phyloP scores from a whole-genome alignment of 2,329 filamentous ascomycete genomes.

The Sphaerostilbella broomeana region DNA sequence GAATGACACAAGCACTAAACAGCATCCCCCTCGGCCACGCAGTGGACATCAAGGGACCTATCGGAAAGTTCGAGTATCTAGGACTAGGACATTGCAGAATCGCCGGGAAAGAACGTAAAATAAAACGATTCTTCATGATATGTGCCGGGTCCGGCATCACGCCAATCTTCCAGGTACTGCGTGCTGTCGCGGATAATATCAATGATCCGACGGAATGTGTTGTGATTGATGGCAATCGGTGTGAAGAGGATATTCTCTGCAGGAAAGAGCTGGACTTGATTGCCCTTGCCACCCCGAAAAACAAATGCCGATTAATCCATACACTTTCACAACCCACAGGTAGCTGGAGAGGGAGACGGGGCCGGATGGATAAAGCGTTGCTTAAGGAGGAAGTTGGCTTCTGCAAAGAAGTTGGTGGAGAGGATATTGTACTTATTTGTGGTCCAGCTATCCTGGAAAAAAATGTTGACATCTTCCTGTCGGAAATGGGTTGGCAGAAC shows the following conservation, averaged over 20 bases:
- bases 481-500: background rate
- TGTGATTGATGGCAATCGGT: constrained; percentile 53
- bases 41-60: constrained; percentile 48
- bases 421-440: constrained; percentile 52
- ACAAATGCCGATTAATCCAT: constrained; percentile 59
- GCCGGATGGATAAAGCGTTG: constrained; percentile 49
- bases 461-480: constrained; percentile 47
- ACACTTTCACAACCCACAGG: constrained; percentile 58
- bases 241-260: constrained; percentile 54
- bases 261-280: constrained; percentile 50
- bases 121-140: constrained; percentile 46
- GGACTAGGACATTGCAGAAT: constrained; percentile 41
- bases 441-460: constrained; percentile 72
- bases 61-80: constrained; percentile 28
- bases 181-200: constrained; percentile 56
- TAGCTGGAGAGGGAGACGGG: constrained; percentile 61
- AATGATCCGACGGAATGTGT: constrained; percentile 49
- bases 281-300: constrained; percentile 42
- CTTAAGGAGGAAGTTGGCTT: background rate
- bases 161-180: constrained; percentile 47
- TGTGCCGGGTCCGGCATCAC: constrained; percentile 37
- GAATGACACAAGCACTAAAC: constrained; percentile 41
- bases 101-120: constrained; percentile 28
- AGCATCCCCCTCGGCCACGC: constrained; percentile 41
- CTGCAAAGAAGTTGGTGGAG: background rate